Evolutionary conservation across 768 basidiomycete genomes (phyloP).

Genomic region (Flagelloscypha sp.): DNA sequence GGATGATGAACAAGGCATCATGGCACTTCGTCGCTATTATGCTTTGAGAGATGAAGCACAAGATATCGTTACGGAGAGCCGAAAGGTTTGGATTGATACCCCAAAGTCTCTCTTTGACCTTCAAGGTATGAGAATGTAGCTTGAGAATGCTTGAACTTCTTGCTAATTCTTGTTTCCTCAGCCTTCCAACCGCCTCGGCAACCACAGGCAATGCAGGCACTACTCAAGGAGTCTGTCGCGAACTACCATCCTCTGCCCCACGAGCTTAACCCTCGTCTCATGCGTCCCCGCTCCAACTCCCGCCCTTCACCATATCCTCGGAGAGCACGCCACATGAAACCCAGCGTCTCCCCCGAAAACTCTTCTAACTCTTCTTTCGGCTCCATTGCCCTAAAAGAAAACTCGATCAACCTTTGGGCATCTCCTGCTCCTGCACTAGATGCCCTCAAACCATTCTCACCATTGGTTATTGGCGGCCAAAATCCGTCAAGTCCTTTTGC

Average conservation of each 20-base stretch:
- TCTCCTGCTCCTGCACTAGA: conserved; percentile 29
- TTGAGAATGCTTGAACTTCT: not conserved
- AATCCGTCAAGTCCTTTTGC: conserved; percentile 25
- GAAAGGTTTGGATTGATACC: conserved; percentile 59
- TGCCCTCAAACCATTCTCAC: conserved; percentile 34
- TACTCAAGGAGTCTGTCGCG: conserved; percentile 65
- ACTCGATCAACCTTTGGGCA: conserved; percentile 11
- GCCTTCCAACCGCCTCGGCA: conserved; percentile 66
- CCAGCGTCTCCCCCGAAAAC: conserved; percentile 36
- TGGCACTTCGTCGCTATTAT: conserved; percentile 57
- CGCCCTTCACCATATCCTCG: conserved; percentile 68
- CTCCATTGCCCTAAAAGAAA: conserved; percentile 10
- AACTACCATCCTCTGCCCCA: conserved; percentile 68
- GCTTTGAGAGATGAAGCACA: conserved; percentile 63
- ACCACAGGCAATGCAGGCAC: conserved; percentile 59
- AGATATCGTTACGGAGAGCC: conserved; percentile 58
- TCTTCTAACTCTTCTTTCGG: conserved; percentile 19
- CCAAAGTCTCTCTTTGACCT: conserved; percentile 64
- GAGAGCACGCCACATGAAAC: conserved; percentile 36
- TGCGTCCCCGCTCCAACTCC: conserved; percentile 61
- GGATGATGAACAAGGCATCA: conserved; percentile 65
- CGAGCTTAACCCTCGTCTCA: conserved; percentile 54
- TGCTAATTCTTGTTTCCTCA: conserved; percentile 18
- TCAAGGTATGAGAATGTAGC: conserved; percentile 47
- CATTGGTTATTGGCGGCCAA: conserved; percentile 29